phyloP scores from a whole-genome alignment of 1,284 basidiomycete species.

The Phaffia rhodozyma region DNA sequence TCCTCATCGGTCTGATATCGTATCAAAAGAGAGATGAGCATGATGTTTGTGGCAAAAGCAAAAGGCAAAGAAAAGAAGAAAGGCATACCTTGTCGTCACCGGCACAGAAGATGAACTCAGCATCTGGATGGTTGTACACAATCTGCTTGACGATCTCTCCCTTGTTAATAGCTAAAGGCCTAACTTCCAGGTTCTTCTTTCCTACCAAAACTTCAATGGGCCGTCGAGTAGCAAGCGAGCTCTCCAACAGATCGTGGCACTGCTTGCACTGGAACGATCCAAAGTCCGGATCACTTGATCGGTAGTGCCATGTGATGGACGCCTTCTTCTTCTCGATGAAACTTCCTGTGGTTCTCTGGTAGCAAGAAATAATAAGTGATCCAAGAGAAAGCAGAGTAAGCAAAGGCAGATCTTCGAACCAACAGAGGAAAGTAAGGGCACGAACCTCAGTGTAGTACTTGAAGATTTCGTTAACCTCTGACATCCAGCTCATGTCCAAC shows the following conservation, averaged over 20 bases:
- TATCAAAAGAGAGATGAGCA: background rate
- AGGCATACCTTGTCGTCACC: constrained; percentile 86
- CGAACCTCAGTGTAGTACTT: constrained; percentile 82
- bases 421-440: constrained; percentile 13
- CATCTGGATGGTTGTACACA: constrained; percentile 79
- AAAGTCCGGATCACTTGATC: constrained; percentile 87
- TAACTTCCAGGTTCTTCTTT: constrained; percentile 96
- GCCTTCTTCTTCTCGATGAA: constrained; percentile 95
- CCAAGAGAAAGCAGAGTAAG: background rate
- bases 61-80: background rate
- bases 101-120: constrained; percentile 91
- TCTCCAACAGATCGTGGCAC: constrained; percentile 90
- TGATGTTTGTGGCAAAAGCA: background rate
- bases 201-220: constrained; percentile 90
- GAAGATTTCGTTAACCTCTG: constrained; percentile 88
- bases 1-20: constrained; percentile 69
- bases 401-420: background rate
- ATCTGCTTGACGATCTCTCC: constrained; percentile 95
- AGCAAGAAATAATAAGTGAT: background rate
- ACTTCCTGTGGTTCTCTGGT: constrained; percentile 64
- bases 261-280: constrained; percentile 91
- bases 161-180: constrained; percentile 91
- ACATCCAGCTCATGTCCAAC: constrained; percentile 97
- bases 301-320: constrained; percentile 96
- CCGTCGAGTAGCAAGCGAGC: constrained; percentile 71